A percentile compares a stretch with the other conserved stretches of the same genome.
phyloP scores from a whole-genome alignment of 176 grass and related monocot genomes.

The Stipa capillata region DNA sequence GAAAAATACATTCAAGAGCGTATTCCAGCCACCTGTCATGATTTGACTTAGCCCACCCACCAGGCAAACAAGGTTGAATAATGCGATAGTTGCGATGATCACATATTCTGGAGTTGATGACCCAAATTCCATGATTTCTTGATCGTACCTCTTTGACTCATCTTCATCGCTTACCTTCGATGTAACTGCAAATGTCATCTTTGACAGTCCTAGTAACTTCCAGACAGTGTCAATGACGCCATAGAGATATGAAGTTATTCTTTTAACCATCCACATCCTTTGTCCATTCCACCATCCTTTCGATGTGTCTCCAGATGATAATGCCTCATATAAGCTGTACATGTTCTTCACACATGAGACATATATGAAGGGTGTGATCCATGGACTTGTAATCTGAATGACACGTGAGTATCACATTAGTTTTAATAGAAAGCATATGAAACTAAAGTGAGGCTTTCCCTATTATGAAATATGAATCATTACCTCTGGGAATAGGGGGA shows the following conservation, averaged over 20 bases:
- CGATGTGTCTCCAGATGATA: constrained; percentile 36
- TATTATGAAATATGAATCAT: neutral
- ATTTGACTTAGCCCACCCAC: constrained; percentile 19
- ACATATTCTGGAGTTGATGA: constrained; percentile 38
- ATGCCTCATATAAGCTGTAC: constrained; percentile 43
- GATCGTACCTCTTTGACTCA: constrained; percentile 50
- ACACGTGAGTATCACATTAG: constrained; percentile 3
- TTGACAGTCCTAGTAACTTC: constrained; percentile 38
- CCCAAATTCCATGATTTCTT: constrained; percentile 78
- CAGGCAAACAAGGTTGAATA: constrained; percentile 50
- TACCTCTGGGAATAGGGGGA: constrained; percentile 63
- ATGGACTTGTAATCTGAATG: constrained; percentile 42
- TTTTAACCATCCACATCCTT: constrained; percentile 59
- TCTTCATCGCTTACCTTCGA: constrained; percentile 48
- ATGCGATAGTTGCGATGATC: constrained; percentile 45
- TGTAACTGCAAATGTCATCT: constrained; percentile 45
- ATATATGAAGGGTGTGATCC: constrained; percentile 57
- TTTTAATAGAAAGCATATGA: neutral
- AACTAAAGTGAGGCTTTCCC: neutral
- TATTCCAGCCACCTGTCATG: neutral
- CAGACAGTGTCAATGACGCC: constrained; percentile 25
- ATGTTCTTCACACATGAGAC: constrained; percentile 23
- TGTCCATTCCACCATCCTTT: constrained; percentile 75
- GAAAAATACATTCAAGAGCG: constrained; percentile 13
- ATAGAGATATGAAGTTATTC: constrained; percentile 59